These are phyloP conservation scores for Ilex asprella DNA, from an alignment of 257 asterid species.

Conservation along the genomic window DNA sequence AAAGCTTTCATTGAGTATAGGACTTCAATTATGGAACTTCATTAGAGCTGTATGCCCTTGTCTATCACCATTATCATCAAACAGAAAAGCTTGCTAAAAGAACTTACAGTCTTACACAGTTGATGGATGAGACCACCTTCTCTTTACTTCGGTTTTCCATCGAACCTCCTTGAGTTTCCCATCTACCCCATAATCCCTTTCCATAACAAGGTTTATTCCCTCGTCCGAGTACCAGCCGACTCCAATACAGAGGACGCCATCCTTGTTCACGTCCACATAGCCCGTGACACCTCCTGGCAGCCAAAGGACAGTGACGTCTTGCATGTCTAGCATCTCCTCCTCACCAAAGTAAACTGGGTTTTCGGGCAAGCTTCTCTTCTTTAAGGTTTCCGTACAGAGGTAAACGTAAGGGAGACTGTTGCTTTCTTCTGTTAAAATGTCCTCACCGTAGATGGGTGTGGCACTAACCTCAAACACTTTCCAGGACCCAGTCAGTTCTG, in stretches of 20 bases:
- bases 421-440: slow-evolving; percentile 31
- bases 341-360: slow-evolving; percentile 61
- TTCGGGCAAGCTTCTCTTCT: slow-evolving; percentile 79
- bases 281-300: slow-evolving; percentile 95
- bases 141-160: slow-evolving; percentile 87
- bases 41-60: background rate
- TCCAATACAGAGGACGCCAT: slow-evolving; percentile 81
- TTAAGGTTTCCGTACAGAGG: slow-evolving; percentile 78
- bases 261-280: slow-evolving; percentile 82
- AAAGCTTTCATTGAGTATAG: background rate
- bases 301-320: slow-evolving; percentile 79
- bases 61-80: background rate
- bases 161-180: slow-evolving; percentile 93
- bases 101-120: slow-evolving; percentile 40
- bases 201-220: slow-evolving; percentile 94
- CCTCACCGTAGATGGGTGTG: slow-evolving; percentile 69
- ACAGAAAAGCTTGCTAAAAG: background rate
- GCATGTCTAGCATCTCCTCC: slow-evolving; percentile 88
- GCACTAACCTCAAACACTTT: slow-evolving; percentile 97
- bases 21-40: no score
- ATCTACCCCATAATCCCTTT: slow-evolving; percentile 88
- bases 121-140: slow-evolving; percentile 91
- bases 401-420: slow-evolving; percentile 47
- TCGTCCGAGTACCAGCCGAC: slow-evolving; percentile 97
- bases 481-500: slow-evolving; percentile 86